Base-by-base conservation (phyloP, 2,329 filamentous ascomycete species). In the Fusarium torulosum region DNA sequence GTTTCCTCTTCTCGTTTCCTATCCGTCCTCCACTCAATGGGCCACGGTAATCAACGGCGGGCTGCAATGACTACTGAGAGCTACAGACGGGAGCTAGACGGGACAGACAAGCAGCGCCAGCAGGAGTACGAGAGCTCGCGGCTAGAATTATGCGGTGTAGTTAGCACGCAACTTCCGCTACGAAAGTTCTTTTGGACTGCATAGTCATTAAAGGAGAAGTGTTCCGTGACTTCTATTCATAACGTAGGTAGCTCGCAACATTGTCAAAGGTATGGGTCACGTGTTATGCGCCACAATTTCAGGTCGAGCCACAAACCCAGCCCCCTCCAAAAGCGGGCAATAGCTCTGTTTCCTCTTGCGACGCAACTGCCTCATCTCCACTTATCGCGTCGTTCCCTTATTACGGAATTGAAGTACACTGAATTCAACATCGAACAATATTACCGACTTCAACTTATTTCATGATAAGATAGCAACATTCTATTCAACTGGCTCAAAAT, bases 401-500 rank as follows among this genome's bases (percentile, higher is more conserved):
- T 49, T 31, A 25, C n/a, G 37, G 29, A 47, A 61, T 47, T 42
- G 41, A 59, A 35, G 44, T 47, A 37, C 25, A 20, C n/a, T 13
- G 15, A 19, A 51, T 45, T 46, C 31, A 46, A 52, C 51, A 54
- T 8, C 37, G 52, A 31, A 46, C 19, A 53, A 15, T 33, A 17
- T 43, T 35, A 23, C 21, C 46, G 38, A 17, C 40, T 44, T 38
- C 7, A 27, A 40, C n/a, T 40, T 29, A 35, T 13, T 8, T n/a
- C 21, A n/a, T 6, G 27, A 51, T 13, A 25, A n/a, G 13, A 40
- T 23, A 15, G 20, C n/a, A 10, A 35, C 41, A 17, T n/a, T 10
- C 13, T 25, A 25, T 33, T 9, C 10, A 37, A 45, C 37, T 5
- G 3, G 20, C 23, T 43, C 15, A 70, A 67, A 27, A 75, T 75